These are phyloP conservation scores for Sarcocystis neurona DNA, from an alignment of 169 alveolate species.

Conservation along the genomic window DNA sequence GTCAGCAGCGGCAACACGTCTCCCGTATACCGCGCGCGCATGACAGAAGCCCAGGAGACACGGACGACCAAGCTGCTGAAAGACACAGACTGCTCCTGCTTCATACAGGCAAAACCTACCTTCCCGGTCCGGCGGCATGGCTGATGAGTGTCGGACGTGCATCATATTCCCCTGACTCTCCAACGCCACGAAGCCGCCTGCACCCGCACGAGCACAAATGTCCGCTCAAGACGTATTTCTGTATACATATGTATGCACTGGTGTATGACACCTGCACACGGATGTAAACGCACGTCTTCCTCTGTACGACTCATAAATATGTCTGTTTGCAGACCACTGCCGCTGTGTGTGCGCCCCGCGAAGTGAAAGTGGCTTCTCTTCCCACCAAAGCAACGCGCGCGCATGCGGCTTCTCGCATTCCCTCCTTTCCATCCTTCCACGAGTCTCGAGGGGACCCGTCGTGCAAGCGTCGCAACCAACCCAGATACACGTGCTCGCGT, in stretches of 20 bases:
- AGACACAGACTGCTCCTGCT: neutral
- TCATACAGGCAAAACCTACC: neutral
- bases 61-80: neutral
- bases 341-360: neutral
- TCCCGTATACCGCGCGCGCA: neutral
- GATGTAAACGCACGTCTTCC: neutral
- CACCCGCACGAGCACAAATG: neutral
- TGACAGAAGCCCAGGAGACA: neutral
- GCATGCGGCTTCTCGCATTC: neutral
- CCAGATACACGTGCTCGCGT: neutral
- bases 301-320: neutral
- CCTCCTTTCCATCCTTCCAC: neutral
- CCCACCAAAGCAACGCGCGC: neutral
- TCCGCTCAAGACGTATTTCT: neutral
- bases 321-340: neutral
- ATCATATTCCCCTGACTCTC: neutral
- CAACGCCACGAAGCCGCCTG: conserved; percentile 32
- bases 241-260: neutral
- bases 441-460: neutral
- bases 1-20: too few relatives aligned
- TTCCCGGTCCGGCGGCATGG: neutral
- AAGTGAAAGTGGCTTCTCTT: neutral
- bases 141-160: conserved; percentile 25
- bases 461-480: neutral
- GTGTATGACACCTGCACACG: neutral